Percentiles rank a stretch among this genome's conserved stretches.
Conservation (phyloP, 164 flowering plant genomes). For the Nymphaea thermarum region DNA sequence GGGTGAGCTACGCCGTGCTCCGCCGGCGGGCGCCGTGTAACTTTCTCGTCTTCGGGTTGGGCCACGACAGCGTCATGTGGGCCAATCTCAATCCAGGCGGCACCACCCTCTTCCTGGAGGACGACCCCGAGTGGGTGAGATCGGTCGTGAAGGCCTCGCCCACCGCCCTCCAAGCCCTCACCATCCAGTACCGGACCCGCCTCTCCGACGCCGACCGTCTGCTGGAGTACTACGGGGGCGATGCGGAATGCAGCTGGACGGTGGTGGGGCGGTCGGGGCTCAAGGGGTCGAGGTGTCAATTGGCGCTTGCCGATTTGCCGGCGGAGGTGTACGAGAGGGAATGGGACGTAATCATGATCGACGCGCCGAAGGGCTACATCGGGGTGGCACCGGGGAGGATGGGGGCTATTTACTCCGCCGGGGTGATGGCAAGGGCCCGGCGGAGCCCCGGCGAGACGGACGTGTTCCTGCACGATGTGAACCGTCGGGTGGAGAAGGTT, state of each 20-base stretch:
- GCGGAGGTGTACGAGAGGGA: constrained; percentile 49
- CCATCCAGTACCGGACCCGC: constrained; percentile 45
- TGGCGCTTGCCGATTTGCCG: constrained; percentile 39
- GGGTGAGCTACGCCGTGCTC: constrained; percentile 22
- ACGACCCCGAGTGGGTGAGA: constrained; percentile 56
- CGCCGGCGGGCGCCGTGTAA: constrained; percentile 16
- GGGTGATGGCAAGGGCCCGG: constrained; percentile 62
- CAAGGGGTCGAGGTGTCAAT: constrained; percentile 32
- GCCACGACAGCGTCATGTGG: constrained; percentile 41
- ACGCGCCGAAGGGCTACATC: constrained; percentile 67
- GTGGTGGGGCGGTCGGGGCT: constrained; percentile 7
- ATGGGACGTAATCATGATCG: constrained; percentile 87
- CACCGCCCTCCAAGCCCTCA: constrained; percentile 32
- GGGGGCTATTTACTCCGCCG: constrained; percentile 66
- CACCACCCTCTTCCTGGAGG: constrained; percentile 43
- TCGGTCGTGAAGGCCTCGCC: constrained; percentile 24
- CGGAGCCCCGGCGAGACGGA: constrained; percentile 42
- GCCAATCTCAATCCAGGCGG: constrained; percentile 26
- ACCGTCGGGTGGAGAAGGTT: constrained; percentile 51
- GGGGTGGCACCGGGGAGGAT: constrained; percentile 69
- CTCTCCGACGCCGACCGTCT: constrained; percentile 43
- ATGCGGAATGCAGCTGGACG: constrained; percentile 24
- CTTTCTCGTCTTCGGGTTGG: constrained; percentile 39
- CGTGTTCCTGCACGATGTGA: constrained; percentile 68
- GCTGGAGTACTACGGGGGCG: constrained; percentile 15